A percentile compares a stretch with the other conserved stretches of the same genome.
These are phyloP conservation scores for Podaxis sp. DNA, from an alignment of 768 basidiomycete species.

Conservation along the genomic window DNA sequence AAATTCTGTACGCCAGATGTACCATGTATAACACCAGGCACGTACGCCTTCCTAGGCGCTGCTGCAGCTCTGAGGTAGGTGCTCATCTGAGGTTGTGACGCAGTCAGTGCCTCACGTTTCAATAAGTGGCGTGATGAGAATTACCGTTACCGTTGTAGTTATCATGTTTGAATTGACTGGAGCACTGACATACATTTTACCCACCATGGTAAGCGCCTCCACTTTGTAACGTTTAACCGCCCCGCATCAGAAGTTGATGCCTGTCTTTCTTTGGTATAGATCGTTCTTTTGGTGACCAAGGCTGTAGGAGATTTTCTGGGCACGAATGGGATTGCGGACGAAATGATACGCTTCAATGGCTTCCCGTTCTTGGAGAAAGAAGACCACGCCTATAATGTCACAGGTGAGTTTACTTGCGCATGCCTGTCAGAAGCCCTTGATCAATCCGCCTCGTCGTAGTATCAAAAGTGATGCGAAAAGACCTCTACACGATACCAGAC, in stretches of 20 bases:
- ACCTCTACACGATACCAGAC: slow-evolving; percentile 70
- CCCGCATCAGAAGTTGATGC: neutral
- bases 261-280: slow-evolving; percentile 47
- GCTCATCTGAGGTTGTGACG: neutral
- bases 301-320: slow-evolving; percentile 95
- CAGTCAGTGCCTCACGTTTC: neutral
- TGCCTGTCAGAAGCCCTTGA: neutral
- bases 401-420: slow-evolving; percentile 52
- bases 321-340: slow-evolving; percentile 92
- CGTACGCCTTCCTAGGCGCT: slow-evolving; percentile 96
- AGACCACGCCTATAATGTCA: slow-evolving; percentile 87
- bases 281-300: slow-evolving; percentile 94
- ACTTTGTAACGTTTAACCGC: neutral
- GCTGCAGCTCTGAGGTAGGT: slow-evolving; percentile 88
- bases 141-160: slow-evolving; percentile 97
- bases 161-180: slow-evolving; percentile 99
- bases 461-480: slow-evolving; percentile 85
- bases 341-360: slow-evolving; percentile 95
- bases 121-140: slow-evolving; percentile 92
- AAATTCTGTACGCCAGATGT: slow-evolving; percentile 87
- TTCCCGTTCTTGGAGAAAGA: slow-evolving; percentile 97
- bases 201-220: slow-evolving; percentile 78
- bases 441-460: slow-evolving; percentile 43
- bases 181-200: slow-evolving; percentile 93
- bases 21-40: slow-evolving; percentile 97